phyloP scores from a whole-genome alignment of 345 rosid species.

The Eutrema yunnanense region DNA sequence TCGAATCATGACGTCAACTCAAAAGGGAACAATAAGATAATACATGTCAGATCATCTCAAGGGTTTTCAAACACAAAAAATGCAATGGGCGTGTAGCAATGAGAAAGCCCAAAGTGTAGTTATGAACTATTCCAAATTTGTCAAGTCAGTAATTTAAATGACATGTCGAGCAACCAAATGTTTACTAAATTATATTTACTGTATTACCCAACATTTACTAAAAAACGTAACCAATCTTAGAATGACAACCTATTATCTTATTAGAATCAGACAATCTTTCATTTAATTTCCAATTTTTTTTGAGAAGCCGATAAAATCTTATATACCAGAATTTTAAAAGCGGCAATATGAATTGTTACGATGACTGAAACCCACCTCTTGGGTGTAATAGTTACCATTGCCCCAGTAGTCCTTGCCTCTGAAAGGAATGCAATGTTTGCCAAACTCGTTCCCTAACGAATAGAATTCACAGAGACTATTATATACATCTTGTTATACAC shows the following conservation, averaged over 20 bases:
- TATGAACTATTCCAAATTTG: neutral
- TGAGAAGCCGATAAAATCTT: neutral
- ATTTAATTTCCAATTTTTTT: neutral
- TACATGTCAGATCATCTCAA: no score
- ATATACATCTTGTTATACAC: neutral
- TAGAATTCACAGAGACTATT: slow-evolving; percentile 2
- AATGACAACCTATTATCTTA: neutral
- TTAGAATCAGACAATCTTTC: neutral
- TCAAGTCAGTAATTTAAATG: neutral
- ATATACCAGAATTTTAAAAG: neutral
- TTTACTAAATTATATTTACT: neutral
- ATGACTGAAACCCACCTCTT: slow-evolving; percentile 34
- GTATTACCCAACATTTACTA: neutral
- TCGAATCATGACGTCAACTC: neutral
- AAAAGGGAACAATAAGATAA: neutral
- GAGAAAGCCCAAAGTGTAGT: neutral
- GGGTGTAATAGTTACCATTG: slow-evolving; percentile 14
- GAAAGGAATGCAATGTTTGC: slow-evolving; percentile 22
- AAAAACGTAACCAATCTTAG: neutral
- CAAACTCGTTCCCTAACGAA: slow-evolving; percentile 30
- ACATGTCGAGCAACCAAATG: neutral
- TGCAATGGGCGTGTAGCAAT: neutral
- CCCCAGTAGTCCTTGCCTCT: slow-evolving; percentile 3
- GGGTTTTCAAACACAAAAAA: no score
- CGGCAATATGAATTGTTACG: neutral